Evolutionary conservation across 306 rosid species (phyloP).

Genomic region (Lotus japonicus): DNA sequence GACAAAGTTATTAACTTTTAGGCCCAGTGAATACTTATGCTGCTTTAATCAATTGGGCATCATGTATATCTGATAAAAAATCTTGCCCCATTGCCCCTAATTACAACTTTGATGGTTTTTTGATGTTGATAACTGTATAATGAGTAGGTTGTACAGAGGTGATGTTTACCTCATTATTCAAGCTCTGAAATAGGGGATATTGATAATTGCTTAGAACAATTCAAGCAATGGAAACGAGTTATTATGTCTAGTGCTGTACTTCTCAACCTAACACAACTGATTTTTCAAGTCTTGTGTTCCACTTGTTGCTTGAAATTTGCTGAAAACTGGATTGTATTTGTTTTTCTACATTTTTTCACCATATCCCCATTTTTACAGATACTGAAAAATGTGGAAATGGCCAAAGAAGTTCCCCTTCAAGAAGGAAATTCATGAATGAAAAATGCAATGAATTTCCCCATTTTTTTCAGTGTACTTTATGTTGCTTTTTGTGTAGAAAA

Average conservation of each 20-base stretch:
- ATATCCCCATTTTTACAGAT: constrained; percentile 31
- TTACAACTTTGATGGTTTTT: not conserved
- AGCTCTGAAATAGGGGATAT: too few relatives aligned
- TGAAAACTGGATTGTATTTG: not conserved
- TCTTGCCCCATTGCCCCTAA: not conserved
- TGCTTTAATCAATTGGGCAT: not conserved
- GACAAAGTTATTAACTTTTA: too few relatives aligned
- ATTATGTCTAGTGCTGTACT: too few relatives aligned
- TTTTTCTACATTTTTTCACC: not conserved
- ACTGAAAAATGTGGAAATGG: constrained; percentile 67
- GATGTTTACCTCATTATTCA: too few relatives aligned
- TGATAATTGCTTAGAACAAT: too few relatives aligned
- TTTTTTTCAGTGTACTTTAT: too few relatives aligned
- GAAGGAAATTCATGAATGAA: too few relatives aligned
- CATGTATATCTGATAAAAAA: not conserved
- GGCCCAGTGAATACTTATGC: not conserved
- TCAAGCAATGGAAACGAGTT: too few relatives aligned
- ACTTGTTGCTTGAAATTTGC: constrained; percentile 4
- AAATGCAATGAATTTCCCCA: too few relatives aligned
- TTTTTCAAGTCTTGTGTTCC: not conserved
- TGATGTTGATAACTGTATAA: not conserved
- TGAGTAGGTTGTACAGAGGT: not conserved
- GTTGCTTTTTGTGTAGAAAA: too few relatives aligned
- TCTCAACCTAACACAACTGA: not conserved
- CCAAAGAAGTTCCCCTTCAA: constrained; percentile 70